Base-by-base conservation (phyloP, 352 stramenopile species). In the Peronospora farinosa region DNA sequence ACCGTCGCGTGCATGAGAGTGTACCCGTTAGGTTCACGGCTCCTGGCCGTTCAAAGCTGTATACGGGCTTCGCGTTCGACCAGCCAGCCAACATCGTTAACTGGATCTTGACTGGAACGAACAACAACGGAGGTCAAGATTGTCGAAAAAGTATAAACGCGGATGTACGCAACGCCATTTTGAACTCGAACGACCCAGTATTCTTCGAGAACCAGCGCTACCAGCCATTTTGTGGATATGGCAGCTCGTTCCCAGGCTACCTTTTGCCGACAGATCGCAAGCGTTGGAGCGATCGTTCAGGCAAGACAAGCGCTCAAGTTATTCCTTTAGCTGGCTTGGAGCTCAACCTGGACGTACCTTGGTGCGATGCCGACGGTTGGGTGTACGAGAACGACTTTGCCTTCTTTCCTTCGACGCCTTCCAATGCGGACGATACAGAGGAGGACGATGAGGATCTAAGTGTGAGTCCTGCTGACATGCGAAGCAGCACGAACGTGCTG, bases 121-220 rank as follows among this genome's bases (percentile, higher is more conserved):
- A 66, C 19, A 74, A 65, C 48, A 60, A 57, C 9, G 66, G 69
- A 16, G 63, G 58, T 5, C 56, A 60, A 21, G 65, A 70, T 23
- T 62, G 63, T 16, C 59, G 77, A 36, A 84, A 87, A 59, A 69
- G 60, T 25, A 69, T 86, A 28, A 88, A 87, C 44, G 53, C 68
- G 0, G 64, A 81, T 27, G 76, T 93, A 7, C 75, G 81, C 0
- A 62, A 88, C 39, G 30, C 53, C 23, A 90, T 94, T 38, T 42
- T 94, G 30, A 65, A 56, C 19, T 90, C 80, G 17, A 65, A 75
- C 23, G 83, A 92, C 46, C 74, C 83, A 0, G 80, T 92, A 0
- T 70, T 94, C 15, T 94, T 88, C 33, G 83, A 94, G 62, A 94
- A 94, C 47, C 67, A 94, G 57, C 76, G 83, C 7, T 94, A 91